A percentile compares a stretch with the other conserved stretches of the same genome.
phyloP scores from a whole-genome alignment of 2,329 filamentous ascomycete genomes.

The Verticillium albo-atrum region DNA sequence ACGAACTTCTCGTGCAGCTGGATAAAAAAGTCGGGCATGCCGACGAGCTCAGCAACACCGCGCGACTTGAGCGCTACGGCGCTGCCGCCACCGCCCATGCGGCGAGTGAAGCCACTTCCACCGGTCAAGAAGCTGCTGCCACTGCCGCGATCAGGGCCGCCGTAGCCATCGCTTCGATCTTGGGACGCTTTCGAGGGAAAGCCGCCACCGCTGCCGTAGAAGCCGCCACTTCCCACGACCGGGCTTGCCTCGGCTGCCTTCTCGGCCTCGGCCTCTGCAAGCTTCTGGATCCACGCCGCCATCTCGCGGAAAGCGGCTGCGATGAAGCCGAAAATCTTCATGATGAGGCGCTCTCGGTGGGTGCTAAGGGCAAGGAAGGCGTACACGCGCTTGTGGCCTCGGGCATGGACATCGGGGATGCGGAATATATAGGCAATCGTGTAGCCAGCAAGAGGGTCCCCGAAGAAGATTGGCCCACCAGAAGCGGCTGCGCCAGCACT shows the following conservation, averaged over 20 bases:
- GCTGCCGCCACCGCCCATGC: conserved; percentile 53
- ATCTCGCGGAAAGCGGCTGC: conserved; percentile 60
- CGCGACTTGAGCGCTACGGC: conserved; percentile 53
- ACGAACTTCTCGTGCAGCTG: conserved; percentile 63
- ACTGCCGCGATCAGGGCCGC: conserved; percentile 25
- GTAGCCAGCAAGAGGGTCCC: conserved; percentile 60
- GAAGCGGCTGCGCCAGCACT: conserved; percentile 50
- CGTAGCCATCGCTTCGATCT: conserved; percentile 1
- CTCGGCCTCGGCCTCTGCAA: conserved; percentile 61
- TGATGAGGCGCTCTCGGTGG: conserved; percentile 59
- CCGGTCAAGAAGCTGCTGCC: conserved; percentile 54
- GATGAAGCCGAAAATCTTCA: conserved; percentile 62
- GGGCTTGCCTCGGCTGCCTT: conserved; percentile 40
- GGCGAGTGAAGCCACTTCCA: conserved; percentile 51
- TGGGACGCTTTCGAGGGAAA: background rate
- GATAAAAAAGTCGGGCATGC: conserved; percentile 64
- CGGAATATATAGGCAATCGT: conserved; percentile 69
- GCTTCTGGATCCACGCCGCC: conserved; percentile 60
- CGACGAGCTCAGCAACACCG: conserved; percentile 61
- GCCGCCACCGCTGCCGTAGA: conserved; percentile 30
- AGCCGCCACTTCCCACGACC: conserved; percentile 32
- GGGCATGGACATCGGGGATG: conserved; percentile 62
- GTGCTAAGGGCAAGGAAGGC: conserved; percentile 63
- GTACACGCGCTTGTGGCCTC: conserved; percentile 65
- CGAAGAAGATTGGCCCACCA: conserved; percentile 65